Evolutionary conservation across 140 eudicot species (phyloP), one percentile per base, ranked within the genome.

Genomic region (Ambrosia hybrid): DNA sequence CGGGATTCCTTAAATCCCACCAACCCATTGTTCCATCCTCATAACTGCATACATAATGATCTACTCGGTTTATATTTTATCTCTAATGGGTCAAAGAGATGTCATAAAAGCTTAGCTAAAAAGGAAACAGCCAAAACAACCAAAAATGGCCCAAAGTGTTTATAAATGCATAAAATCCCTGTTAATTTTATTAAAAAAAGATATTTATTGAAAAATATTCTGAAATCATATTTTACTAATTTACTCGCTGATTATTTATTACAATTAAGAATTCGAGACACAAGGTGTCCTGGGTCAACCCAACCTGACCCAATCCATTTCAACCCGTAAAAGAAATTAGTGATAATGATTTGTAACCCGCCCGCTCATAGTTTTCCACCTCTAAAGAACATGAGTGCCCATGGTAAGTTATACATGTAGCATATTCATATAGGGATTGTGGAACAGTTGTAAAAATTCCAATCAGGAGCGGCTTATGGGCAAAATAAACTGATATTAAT

Each of bases 1-100:
- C 81, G 0, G 95, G 83, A 75, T 89, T 92, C 75, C 98, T 83
- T 48, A 89, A 71, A 77, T 92, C 98, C 98, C 98, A 92, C 96
- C 95, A 92, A 13, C 75, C 85, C 86, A 92, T 85, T 17, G 95
- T 80, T 67, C 98, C 98, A 49, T 92, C 98, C 75, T 93, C 97
- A 65, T 87, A 87, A 34, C 96, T 89, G 76, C 74, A 66, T 65
- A 57, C 3, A 37, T 46, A 53, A 33, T n/a, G 52, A 56, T 17
- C 8, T 10, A 45, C 21, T 45, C 39, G 2, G 15, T 41, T 65
- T 65, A 65, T 43, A 38, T 43, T 65, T 64, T 5, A 21, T 57
- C 7, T 51, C 7, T 30, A 51, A 73, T 21, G 4, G 57, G 39
- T 10, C 10, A 65, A 65, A 14, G 6, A 14, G 15, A 15, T 3